Conservation (phyloP, 2,329 filamentous ascomycete genomes). For the Aspergillus floridensis region DNA sequence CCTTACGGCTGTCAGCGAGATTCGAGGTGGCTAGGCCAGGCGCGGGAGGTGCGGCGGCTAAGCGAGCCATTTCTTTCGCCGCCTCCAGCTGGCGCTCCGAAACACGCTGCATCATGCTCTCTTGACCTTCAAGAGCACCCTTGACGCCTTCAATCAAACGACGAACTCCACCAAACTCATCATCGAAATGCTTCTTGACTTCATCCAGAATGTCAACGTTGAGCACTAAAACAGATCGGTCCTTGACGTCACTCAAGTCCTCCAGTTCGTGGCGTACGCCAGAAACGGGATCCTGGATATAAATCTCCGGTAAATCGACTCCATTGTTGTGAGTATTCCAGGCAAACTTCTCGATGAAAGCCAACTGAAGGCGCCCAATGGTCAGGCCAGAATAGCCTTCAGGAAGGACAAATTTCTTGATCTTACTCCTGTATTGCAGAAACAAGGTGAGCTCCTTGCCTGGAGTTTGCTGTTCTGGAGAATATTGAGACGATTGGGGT, state of each 20-base stretch:
- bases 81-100: conserved; percentile 89
- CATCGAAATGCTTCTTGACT: conserved; percentile 93
- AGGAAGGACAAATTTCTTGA: conserved; percentile 89
- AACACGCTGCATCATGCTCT: conserved; percentile 76
- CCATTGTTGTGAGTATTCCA: conserved; percentile 98
- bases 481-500: conserved; percentile 54
- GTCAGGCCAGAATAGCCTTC: conserved; percentile 83
- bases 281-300: conserved; percentile 93
- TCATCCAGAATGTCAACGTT: conserved; percentile 93
- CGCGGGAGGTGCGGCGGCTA: conserved; percentile 51
- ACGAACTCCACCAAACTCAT: conserved; percentile 77
- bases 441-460: conserved; percentile 91
- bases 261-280: conserved; percentile 96
- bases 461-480: conserved; percentile 62
- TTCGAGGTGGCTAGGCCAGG: conserved; percentile 25
- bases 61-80: conserved; percentile 76
- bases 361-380: conserved; percentile 82
- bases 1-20: conserved; percentile 24
- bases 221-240: conserved; percentile 88
- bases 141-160: conserved; percentile 83
- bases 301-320: conserved; percentile 89
- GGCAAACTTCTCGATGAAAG: conserved; percentile 98
- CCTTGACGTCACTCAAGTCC: conserved; percentile 88
- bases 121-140: conserved; percentile 78
- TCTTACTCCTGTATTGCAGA: conserved; percentile 92